Evolutionary conservation across 176 grass and related monocot genomes (phyloP).

Genomic region (Bolboschoenus planiculmis): DNA sequence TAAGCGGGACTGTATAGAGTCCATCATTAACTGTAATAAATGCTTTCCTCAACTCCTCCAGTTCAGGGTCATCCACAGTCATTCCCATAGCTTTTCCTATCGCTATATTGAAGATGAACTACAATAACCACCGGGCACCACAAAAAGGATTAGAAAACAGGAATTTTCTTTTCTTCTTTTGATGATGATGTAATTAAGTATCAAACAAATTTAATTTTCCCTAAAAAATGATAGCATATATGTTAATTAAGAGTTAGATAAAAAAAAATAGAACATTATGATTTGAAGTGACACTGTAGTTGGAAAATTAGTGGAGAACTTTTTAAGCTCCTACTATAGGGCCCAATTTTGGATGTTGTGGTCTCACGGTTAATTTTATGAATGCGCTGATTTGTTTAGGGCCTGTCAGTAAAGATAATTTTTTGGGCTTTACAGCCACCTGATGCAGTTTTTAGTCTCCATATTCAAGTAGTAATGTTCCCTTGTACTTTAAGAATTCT

Average conservation of each 20-base stretch:
- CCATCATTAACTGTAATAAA: constrained; percentile 8
- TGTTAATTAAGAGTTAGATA: not conserved
- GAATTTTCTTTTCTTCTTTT: no score
- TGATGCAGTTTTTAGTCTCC: not conserved
- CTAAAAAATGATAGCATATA: no score
- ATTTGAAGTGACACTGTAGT: not conserved
- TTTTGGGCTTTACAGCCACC: not conserved
- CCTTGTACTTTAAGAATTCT: not conserved
- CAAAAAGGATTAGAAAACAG: not conserved
- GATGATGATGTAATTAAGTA: no score
- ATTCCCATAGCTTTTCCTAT: constrained; percentile 14
- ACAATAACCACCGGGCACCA: not conserved
- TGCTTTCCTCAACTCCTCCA: constrained; percentile 13
- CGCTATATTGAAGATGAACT: constrained; percentile 25
- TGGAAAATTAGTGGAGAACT: not conserved
- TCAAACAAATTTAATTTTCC: no score
- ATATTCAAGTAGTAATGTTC: not conserved
- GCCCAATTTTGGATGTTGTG: no score
- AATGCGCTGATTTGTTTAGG: no score
- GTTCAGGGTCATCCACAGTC: constrained; percentile 4
- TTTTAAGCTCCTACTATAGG: not conserved
- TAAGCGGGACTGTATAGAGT: constrained; percentile 1
- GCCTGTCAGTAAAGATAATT: no score
- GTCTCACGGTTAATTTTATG: no score
- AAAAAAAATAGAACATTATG: not conserved